Conservation (phyloP, 2,329 filamentous ascomycete genomes). For the Nannizziopsis barbatae region DNA sequence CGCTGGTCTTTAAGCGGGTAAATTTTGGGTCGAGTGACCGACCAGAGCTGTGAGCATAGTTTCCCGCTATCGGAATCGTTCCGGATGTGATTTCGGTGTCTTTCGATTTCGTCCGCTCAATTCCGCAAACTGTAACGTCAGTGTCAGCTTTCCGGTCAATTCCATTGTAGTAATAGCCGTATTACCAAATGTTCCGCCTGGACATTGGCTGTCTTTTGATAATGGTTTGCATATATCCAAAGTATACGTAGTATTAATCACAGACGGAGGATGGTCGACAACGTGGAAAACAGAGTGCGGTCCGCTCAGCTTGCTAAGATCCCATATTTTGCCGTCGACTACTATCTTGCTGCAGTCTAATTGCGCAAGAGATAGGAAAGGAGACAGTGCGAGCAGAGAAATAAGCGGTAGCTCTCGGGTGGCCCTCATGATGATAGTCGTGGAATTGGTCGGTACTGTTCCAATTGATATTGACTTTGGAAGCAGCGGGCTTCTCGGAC, state of each 20-base stretch:
- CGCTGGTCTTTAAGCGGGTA: slow-evolving; percentile 49
- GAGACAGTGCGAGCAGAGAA: slow-evolving; percentile 15
- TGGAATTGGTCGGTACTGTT: not conserved
- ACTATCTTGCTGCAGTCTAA: slow-evolving; percentile 22
- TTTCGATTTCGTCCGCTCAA: slow-evolving; percentile 16
- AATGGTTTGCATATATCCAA: slow-evolving; percentile 64
- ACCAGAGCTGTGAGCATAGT: slow-evolving; percentile 17
- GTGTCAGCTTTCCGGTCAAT: not conserved
- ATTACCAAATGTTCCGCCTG: slow-evolving; percentile 14
- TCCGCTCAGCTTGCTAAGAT: slow-evolving; percentile 22
- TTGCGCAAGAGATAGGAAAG: slow-evolving; percentile 13
- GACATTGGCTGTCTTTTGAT: slow-evolving; percentile 34
- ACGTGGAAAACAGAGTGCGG: slow-evolving; percentile 17
- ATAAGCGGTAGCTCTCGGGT: slow-evolving; percentile 11
- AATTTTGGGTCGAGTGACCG: slow-evolving; percentile 45
- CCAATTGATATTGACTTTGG: not conserved
- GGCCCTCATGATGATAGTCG: slow-evolving; percentile 8
- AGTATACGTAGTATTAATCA: slow-evolving; percentile 68
- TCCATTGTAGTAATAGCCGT: not conserved
- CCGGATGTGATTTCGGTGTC: slow-evolving; percentile 19
- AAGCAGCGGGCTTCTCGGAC: not conserved
- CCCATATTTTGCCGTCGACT: slow-evolving; percentile 22
- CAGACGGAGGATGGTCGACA: slow-evolving; percentile 18
- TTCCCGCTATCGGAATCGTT: slow-evolving; percentile 25
- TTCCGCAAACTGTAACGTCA: slow-evolving; percentile 16